phyloP scores from a whole-genome alignment of 768 basidiomycete genomes.

The Termitomyces sp. region DNA sequence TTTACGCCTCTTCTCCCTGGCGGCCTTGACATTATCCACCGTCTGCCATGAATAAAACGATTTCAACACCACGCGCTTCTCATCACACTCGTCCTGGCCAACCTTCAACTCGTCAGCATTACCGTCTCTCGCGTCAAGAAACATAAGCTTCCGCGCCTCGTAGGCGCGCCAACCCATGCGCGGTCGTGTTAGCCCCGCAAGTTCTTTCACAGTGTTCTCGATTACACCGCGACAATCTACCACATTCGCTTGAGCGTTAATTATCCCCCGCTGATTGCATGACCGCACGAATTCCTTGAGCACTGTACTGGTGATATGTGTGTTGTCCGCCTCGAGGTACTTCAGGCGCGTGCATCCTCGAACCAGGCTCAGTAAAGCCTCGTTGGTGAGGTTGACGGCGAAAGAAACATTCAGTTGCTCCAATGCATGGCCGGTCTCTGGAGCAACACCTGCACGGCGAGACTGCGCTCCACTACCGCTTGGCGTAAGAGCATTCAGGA shows the following conservation, averaged over 20 bases:
- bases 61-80: constrained; percentile 68
- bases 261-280: constrained; percentile 39
- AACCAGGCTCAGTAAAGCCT: constrained; percentile 60
- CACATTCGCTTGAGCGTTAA: constrained; percentile 56
- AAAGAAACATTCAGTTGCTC: constrained; percentile 71
- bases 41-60: constrained; percentile 85
- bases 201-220: constrained; percentile 59
- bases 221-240: constrained; percentile 73
- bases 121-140: constrained; percentile 66
- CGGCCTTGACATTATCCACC: constrained; percentile 68
- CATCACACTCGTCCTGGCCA: constrained; percentile 81
- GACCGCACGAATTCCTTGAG: constrained; percentile 65
- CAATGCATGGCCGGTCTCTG: constrained; percentile 58
- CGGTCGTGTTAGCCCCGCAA: constrained; percentile 55
- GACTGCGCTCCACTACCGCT: not conserved
- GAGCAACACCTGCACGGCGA: constrained; percentile 14
- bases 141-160: constrained; percentile 64
- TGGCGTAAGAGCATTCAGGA: constrained; percentile 66
- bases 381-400: constrained; percentile 59
- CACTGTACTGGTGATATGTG: constrained; percentile 57
- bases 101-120: constrained; percentile 56
- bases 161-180: constrained; percentile 72
- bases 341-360: constrained; percentile 55
- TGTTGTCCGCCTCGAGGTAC: constrained; percentile 76
- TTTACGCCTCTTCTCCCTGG: constrained; percentile 65